Evolutionary conservation across 139 green algal species (phyloP).

Genomic region (Zygnema cylindricum): DNA sequence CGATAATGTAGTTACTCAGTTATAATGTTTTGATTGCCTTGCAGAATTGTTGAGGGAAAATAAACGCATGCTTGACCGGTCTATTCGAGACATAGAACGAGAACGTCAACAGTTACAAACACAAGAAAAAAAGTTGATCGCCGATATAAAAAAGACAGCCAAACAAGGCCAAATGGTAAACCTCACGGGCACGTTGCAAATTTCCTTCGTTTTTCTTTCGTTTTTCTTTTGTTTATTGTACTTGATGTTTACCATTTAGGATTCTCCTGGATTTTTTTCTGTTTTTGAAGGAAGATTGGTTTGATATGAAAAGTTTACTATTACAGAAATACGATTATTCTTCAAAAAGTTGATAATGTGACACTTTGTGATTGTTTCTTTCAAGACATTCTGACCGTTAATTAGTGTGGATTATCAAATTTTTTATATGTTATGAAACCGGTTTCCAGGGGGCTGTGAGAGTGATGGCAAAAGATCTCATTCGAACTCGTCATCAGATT

Average conservation of each 20-base stretch:
- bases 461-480: conserved; percentile 97
- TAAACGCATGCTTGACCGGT: conserved; percentile 95
- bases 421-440: not conserved
- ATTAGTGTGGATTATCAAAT: not conserved
- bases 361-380: not conserved
- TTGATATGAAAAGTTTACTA: not conserved
- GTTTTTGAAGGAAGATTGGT: not conserved
- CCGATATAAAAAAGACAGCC: conserved; percentile 97
- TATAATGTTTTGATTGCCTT: conserved; percentile 12
- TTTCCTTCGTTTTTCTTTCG: too few species aligned
- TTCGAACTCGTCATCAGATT: conserved; percentile 95
- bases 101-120: conserved; percentile 76
- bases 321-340: not conserved
- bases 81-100: conserved; percentile 95
- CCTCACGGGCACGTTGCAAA: not conserved
- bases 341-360: not conserved
- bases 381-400: not conserved
- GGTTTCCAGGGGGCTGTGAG: conserved; percentile 88
- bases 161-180: conserved; percentile 94
- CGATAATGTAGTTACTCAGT: too few species aligned
- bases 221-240: too few species aligned
- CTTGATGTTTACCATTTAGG: not conserved
- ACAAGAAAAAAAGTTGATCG: conserved; percentile 85
- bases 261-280: not conserved
- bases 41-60: conserved; percentile 97